Evolutionary conservation across 2,329 filamentous ascomycete genomes (phyloP).

Genomic region (Eutypella sp.): DNA sequence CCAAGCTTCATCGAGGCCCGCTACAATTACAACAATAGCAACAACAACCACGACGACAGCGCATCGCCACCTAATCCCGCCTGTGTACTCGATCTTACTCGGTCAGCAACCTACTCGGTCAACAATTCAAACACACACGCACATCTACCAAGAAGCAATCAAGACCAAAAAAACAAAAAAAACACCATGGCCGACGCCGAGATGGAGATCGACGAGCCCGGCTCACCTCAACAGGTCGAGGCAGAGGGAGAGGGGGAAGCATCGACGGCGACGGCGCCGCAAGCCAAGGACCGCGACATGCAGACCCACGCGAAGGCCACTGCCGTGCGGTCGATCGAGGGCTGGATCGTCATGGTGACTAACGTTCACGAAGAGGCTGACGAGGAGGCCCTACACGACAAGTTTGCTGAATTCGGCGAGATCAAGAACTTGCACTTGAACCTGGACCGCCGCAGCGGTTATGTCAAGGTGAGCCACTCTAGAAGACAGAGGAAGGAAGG

Average conservation of each 20-base stretch:
- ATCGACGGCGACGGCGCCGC: conserved; percentile 26
- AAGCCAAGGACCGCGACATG: conserved; percentile 57
- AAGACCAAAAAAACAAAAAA: background rate
- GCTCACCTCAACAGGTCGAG: conserved; percentile 26
- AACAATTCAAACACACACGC: no score
- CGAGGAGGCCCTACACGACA: conserved; percentile 76
- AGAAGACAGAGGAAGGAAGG: no score
- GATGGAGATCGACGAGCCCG: conserved; percentile 55
- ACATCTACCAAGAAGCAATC: no score
- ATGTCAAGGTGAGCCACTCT: conserved; percentile 64
- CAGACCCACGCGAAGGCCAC: conserved; percentile 69
- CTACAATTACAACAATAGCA: no score
- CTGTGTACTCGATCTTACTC: no score
- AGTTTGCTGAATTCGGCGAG: conserved; percentile 79
- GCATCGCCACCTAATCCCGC: no score
- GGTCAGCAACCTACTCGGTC: no score
- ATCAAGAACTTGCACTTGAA: conserved; percentile 86
- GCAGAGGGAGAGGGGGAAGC: background rate
- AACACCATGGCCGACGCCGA: conserved; percentile 47
- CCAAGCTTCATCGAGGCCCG: no score
- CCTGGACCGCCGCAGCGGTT: conserved; percentile 74
- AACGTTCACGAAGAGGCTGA: conserved; percentile 85
- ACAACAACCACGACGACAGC: no score
- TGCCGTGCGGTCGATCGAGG: conserved; percentile 80
- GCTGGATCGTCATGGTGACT: conserved; percentile 83